phyloP scores from a whole-genome alignment of 768 basidiomycete genomes.

The Xerocomus brunneocitrinus region DNA sequence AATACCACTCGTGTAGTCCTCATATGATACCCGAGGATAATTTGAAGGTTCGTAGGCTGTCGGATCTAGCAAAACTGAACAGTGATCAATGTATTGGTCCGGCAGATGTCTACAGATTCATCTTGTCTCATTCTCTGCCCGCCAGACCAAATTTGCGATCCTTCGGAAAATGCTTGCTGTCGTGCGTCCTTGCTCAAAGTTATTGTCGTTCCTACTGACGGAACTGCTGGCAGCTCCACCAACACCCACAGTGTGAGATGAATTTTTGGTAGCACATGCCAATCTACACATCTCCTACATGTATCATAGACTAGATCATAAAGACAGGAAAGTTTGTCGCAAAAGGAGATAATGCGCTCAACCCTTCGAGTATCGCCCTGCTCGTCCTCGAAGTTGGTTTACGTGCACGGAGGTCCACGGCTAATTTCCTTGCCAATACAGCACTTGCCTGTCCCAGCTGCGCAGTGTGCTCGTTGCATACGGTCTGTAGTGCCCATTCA shows the following conservation, averaged over 20 bases:
- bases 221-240: constrained; percentile 41
- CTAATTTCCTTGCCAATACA: constrained; percentile 62
- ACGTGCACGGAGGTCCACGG: constrained; percentile 52
- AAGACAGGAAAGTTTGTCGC: constrained; percentile 74
- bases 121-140: constrained; percentile 74
- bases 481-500: constrained; percentile 61
- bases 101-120: constrained; percentile 47
- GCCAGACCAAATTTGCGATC: constrained; percentile 61
- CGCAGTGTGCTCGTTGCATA: constrained; percentile 44
- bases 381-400: constrained; percentile 48
- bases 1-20: constrained; percentile 49
- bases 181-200: constrained; percentile 46
- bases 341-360: constrained; percentile 60
- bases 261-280: constrained; percentile 3
- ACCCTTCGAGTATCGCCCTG: constrained; percentile 50
- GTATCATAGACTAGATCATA: constrained; percentile 17
- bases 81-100: constrained; percentile 4
- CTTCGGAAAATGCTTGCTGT: constrained; percentile 71
- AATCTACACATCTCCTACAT: constrained; percentile 7
- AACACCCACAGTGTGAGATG: constrained; percentile 38
- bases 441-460: constrained; percentile 61
- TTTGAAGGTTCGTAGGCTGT: constrained; percentile 40
- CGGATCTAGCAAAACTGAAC: neutral
- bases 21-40: constrained; percentile 41
- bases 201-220: constrained; percentile 1